A percentile compares a stretch with the other conserved stretches of the same genome.
Evolutionary conservation across 176 grass and related monocot genomes (phyloP).

Genomic region (Aegilops bicornis): DNA sequence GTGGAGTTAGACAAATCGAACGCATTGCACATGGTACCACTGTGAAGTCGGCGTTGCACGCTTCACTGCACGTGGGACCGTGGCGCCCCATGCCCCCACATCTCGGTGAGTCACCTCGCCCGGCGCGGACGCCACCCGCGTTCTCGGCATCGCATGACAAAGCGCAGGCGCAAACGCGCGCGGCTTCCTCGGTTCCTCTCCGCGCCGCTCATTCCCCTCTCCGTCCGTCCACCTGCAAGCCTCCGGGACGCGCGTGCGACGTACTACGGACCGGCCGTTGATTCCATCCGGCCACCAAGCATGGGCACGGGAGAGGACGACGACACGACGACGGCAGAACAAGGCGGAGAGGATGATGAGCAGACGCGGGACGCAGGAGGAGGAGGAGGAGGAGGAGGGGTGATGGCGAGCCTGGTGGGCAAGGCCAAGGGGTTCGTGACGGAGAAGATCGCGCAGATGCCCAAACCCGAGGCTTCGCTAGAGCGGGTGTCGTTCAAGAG

Average conservation of each 20-base stretch:
- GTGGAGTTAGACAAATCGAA: too few species aligned
- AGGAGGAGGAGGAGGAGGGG: background rate
- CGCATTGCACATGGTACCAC: too few species aligned
- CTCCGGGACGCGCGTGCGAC: background rate
- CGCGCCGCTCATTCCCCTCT: background rate
- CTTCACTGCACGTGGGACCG: too few species aligned
- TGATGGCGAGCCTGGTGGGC: slow-evolving; percentile 52
- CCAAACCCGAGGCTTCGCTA: slow-evolving; percentile 69
- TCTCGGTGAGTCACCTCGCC: too few species aligned
- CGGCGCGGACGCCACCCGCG: too few species aligned
- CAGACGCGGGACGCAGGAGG: background rate
- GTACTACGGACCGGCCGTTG: background rate
- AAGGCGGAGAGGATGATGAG: background rate
- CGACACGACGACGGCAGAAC: background rate
- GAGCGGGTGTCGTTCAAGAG: slow-evolving; percentile 56
- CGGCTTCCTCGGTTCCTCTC: background rate
- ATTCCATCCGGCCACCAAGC: background rate
- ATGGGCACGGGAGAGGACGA: slow-evolving; percentile 29
- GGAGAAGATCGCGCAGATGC: slow-evolving; percentile 77
- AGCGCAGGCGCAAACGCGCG: background rate
- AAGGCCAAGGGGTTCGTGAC: slow-evolving; percentile 83
- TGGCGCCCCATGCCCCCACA: too few species aligned
- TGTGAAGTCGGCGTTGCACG: too few species aligned
- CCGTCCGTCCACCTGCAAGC: background rate
- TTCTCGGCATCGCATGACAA: too few species aligned